Evolutionary conservation across 352 stramenopile species (phyloP).

Genomic region (Pythium brachiatum): DNA sequence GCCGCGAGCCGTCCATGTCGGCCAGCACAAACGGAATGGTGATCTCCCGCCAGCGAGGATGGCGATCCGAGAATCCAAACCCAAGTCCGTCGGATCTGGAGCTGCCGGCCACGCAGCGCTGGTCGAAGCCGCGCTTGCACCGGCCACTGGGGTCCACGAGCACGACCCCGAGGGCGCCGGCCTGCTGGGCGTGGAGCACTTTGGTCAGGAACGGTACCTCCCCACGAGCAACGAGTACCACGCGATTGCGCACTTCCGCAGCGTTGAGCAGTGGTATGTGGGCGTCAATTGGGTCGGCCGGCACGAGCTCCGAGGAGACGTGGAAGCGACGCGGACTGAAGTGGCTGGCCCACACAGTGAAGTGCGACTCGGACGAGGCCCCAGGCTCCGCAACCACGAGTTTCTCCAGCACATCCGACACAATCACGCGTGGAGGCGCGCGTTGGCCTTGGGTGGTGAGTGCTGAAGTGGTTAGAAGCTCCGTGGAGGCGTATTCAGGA

Average conservation of each 20-base stretch:
- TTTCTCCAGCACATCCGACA: conserved; percentile 60
- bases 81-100: conserved; percentile 47
- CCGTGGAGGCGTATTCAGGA: conserved; percentile 28
- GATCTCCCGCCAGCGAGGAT: conserved; percentile 49
- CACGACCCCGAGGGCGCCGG: conserved; percentile 64
- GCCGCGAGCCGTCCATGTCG: conserved; percentile 31
- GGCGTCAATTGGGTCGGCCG: conserved; percentile 60
- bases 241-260: conserved; percentile 44
- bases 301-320: conserved; percentile 63
- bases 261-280: conserved; percentile 50
- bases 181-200: conserved; percentile 51
- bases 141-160: conserved; percentile 46
- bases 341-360: conserved; percentile 66
- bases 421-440: conserved; percentile 9
- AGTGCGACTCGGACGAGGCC: conserved; percentile 23
- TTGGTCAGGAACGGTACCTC: conserved; percentile 69
- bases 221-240: conserved; percentile 55
- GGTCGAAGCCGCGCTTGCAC: conserved; percentile 58
- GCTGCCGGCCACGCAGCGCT: conserved; percentile 62
- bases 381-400: conserved; percentile 21
- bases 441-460: neutral
- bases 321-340: conserved; percentile 64
- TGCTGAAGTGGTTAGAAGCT: neutral
- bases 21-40: conserved; percentile 65
- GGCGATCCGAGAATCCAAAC: conserved; percentile 52